Evolutionary conservation across 2,329 filamentous ascomycete genomes (phyloP).

Genomic region (Exophiala sp.): DNA sequence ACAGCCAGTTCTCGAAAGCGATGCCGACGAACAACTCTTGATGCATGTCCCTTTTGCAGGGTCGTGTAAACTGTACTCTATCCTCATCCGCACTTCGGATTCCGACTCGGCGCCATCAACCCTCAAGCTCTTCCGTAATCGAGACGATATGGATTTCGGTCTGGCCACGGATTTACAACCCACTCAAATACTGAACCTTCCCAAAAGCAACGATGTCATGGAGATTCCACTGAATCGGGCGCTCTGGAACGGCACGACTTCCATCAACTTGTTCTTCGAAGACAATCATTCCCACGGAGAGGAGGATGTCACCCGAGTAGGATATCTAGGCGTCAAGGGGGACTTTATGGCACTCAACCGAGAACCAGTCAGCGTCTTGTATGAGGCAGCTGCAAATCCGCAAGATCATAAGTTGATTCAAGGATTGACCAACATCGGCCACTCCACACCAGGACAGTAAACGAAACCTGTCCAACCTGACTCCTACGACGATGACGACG

Average conservation of each 20-base stretch:
- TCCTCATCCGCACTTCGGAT: slow-evolving; percentile 74
- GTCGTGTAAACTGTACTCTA: slow-evolving; percentile 84
- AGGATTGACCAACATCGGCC: slow-evolving; percentile 38
- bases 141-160: slow-evolving; percentile 77
- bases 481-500: too few relatives aligned
- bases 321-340: slow-evolving; percentile 87
- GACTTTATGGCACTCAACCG: slow-evolving; percentile 83
- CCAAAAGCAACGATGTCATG: slow-evolving; percentile 59
- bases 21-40: slow-evolving; percentile 87
- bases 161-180: slow-evolving; percentile 63
- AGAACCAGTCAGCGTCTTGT: slow-evolving; percentile 78
- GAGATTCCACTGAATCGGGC: slow-evolving; percentile 85
- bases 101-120: slow-evolving; percentile 68
- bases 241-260: slow-evolving; percentile 78
- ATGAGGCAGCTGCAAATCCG: slow-evolving; percentile 90
- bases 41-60: slow-evolving; percentile 91
- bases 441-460: slow-evolving; percentile 41
- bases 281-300: slow-evolving; percentile 81
- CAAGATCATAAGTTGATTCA: slow-evolving; percentile 62
- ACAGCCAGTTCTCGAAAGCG: slow-evolving; percentile 72
- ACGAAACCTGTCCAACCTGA: not conserved
- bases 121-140: slow-evolving; percentile 82
- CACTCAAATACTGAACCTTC: slow-evolving; percentile 68
- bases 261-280: slow-evolving; percentile 77
- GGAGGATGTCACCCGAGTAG: slow-evolving; percentile 70